Conservation (phyloP, 352 stramenopile genomes). For the Phytopythium helicoides region DNA sequence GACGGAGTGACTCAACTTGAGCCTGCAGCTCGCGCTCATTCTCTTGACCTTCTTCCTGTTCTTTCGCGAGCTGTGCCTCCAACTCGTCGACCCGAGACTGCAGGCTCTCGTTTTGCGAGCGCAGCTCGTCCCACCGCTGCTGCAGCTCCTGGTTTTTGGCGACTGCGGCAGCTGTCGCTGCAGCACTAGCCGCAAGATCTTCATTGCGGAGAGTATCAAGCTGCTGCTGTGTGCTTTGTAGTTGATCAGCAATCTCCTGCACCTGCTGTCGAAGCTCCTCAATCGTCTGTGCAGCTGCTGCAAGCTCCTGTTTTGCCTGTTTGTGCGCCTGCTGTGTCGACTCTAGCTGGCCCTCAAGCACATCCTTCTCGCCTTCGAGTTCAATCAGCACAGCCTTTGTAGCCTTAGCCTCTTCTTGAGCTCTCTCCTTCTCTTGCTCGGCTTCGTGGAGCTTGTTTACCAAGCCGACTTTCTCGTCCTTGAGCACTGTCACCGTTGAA, state of each 20-base stretch:
- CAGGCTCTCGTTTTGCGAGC: conserved; percentile 52
- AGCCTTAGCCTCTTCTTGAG: conserved; percentile 26
- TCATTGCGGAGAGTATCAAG: conserved; percentile 39
- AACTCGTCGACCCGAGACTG: conserved; percentile 61
- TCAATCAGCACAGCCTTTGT: conserved; percentile 31
- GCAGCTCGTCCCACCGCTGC: conserved; percentile 45
- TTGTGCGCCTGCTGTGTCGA: conserved; percentile 26
- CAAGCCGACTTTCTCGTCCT: conserved; percentile 46
- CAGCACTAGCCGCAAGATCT: conserved; percentile 44
- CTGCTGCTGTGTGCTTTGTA: conserved; percentile 47
- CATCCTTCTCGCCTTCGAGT: conserved; percentile 28
- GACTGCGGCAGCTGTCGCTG: conserved; percentile 38
- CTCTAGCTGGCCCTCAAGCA: conserved; percentile 22
- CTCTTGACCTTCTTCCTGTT: conserved; percentile 32
- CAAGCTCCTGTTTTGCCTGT: conserved; percentile 21
- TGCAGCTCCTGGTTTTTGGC: conserved; percentile 60
- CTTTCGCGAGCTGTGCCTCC: conserved; percentile 38
- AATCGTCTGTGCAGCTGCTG: conserved; percentile 33
- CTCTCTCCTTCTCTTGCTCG: conserved; percentile 33
- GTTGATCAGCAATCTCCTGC: conserved; percentile 50
- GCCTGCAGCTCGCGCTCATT: conserved; percentile 45
- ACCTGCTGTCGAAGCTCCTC: conserved; percentile 50
- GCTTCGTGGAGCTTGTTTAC: conserved; percentile 38
- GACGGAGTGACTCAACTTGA: conserved; percentile 46
- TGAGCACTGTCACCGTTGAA: conserved; percentile 40